phyloP scores from a whole-genome alignment of 805 yeast genomes.

The Barnettozyma pratensis region DNA sequence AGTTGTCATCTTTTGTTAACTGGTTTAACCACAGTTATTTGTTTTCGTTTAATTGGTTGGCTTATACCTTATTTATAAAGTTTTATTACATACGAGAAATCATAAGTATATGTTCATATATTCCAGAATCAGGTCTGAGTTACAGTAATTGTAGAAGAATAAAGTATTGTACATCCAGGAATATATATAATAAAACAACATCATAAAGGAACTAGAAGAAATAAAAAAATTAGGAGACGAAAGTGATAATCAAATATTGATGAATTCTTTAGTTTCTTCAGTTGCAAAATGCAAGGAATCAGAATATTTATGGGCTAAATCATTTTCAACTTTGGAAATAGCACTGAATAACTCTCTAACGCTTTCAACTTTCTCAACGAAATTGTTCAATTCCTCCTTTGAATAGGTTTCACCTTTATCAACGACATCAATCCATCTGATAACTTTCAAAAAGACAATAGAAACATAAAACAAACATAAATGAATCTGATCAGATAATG shows the following conservation, averaged over 20 bases:
- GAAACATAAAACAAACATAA: conserved; percentile 27
- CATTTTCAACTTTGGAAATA: conserved; percentile 14
- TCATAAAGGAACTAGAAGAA: too few species aligned
- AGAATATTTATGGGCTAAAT: conserved; percentile 19
- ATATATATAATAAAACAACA: neutral
- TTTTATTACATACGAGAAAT: neutral
- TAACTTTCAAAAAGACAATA: conserved; percentile 20
- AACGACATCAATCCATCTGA: conserved; percentile 20
- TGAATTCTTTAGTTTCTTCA: conserved; percentile 5
- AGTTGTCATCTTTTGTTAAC: neutral
- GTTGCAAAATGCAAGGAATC: conserved; percentile 13
- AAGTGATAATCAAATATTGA: neutral
- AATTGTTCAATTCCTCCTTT: conserved; percentile 14
- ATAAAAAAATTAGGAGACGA: too few species aligned
- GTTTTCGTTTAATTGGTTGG: neutral
- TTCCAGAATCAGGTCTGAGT: neutral
- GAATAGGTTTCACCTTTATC: conserved; percentile 15
- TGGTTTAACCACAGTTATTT: neutral
- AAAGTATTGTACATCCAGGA: neutral
- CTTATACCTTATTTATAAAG: conserved; percentile 4
- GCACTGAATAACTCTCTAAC: conserved; percentile 14
- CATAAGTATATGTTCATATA: conserved; percentile 3
- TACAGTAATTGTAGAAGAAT: too few species aligned
- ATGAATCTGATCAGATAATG: conserved; percentile 67
- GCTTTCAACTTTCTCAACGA: conserved; percentile 17